Evolutionary conservation across 1,284 basidiomycete species (phyloP).

Genomic region (Microbotryum intermedium): DNA sequence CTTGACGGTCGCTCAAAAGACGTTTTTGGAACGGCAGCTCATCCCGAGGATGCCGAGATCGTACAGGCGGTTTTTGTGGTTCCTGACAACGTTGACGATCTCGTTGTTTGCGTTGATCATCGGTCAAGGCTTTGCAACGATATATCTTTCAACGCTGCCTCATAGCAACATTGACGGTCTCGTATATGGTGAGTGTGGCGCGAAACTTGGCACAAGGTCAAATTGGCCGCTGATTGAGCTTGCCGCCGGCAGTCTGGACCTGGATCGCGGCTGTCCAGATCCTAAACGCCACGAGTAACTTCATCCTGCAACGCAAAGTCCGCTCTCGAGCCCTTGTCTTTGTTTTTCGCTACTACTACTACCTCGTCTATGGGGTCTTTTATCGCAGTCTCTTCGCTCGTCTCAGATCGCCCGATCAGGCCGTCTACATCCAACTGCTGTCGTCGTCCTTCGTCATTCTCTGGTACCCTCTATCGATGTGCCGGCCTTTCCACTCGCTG

Average conservation of each 20-base stretch:
- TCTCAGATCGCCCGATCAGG: conserved; percentile 37
- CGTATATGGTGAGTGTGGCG: conserved; percentile 40
- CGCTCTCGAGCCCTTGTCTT: conserved; percentile 48
- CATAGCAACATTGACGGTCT: conserved; percentile 49
- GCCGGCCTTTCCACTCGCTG: conserved; percentile 41
- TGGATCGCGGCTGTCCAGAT: conserved; percentile 45
- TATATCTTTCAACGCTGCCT: conserved; percentile 49
- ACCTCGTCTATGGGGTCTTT: conserved; percentile 39
- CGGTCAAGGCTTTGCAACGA: conserved; percentile 50
- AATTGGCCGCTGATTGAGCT: conserved; percentile 34
- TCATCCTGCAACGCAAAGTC: conserved; percentile 48
- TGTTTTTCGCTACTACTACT: conserved; percentile 44
- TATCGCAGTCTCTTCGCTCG: conserved; percentile 44
- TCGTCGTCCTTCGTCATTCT: conserved; percentile 48
- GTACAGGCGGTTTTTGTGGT: conserved; percentile 51
- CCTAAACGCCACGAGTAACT: conserved; percentile 44
- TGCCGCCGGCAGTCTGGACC: conserved; percentile 43
- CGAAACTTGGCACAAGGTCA: conserved; percentile 1
- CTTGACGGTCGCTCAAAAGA: conserved; percentile 40
- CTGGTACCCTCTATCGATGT: conserved; percentile 50
- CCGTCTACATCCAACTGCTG: conserved; percentile 47
- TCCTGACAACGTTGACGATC: conserved; percentile 47
- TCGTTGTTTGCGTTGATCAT: conserved; percentile 48
- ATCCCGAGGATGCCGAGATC: conserved; percentile 46
- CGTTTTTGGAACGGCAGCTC: conserved; percentile 44